Evolutionary conservation across 768 basidiomycete species (phyloP).

Genomic region (Mycena rosella): DNA sequence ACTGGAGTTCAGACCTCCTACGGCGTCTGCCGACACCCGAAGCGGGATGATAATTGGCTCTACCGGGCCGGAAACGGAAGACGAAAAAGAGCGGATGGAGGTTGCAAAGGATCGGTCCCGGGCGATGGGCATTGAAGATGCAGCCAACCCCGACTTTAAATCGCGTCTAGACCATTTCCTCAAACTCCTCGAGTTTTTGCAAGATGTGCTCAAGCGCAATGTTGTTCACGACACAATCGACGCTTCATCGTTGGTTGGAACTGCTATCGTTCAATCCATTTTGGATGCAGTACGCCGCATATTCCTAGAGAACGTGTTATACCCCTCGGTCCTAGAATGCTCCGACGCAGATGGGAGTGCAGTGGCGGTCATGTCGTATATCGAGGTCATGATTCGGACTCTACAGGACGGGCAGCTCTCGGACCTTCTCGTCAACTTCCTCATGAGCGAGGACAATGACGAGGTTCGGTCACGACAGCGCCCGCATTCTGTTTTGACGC

Average conservation of each 20-base stretch:
- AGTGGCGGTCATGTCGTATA: slow-evolving; percentile 95
- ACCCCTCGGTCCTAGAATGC: slow-evolving; percentile 93
- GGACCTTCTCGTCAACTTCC: slow-evolving; percentile 80
- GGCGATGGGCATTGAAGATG: slow-evolving; percentile 81
- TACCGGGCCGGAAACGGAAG: slow-evolving; percentile 64
- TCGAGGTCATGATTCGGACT: slow-evolving; percentile 88
- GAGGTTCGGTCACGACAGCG: slow-evolving; percentile 62
- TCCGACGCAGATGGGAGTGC: slow-evolving; percentile 95
- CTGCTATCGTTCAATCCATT: slow-evolving; percentile 86
- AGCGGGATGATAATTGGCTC: slow-evolving; percentile 83
- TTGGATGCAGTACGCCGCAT: slow-evolving; percentile 85
- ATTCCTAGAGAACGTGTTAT: slow-evolving; percentile 93
- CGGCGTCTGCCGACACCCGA: slow-evolving; percentile 52
- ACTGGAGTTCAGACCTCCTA: slow-evolving; percentile 72
- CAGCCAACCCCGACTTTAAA: slow-evolving; percentile 81
- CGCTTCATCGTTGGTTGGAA: slow-evolving; percentile 76
- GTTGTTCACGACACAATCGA: slow-evolving; percentile 62
- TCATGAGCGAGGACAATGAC: slow-evolving; percentile 88
- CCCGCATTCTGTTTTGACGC: slow-evolving; percentile 59
- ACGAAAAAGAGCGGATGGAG: slow-evolving; percentile 66
- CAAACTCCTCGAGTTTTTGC: slow-evolving; percentile 90
- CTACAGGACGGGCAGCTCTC: slow-evolving; percentile 77
- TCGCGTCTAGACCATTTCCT: slow-evolving; percentile 89
- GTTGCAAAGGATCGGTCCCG: slow-evolving; percentile 63
- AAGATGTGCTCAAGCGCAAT: slow-evolving; percentile 87